Evolutionary conservation across 148 eudicot genomes (phyloP), one percentile per base, ranked within the genome.

Genomic region (Chenopodium quinoa): DNA sequence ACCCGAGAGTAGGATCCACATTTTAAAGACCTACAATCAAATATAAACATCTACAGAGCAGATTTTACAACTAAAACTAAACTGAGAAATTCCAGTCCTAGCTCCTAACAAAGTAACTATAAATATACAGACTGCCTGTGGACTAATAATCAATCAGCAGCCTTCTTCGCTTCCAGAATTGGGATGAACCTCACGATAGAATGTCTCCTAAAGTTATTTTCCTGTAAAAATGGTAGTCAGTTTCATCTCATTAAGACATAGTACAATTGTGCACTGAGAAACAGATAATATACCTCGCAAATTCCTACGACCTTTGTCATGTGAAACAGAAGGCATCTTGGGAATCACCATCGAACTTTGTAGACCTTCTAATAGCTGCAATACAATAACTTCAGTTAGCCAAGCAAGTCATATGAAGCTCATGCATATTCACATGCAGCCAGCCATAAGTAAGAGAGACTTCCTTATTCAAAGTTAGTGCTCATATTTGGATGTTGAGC

Each of bases 281-380:
- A 40, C n/a, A 46, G 56, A 46, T 3, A 23, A 11, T 64, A n/a
- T 84, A 91, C 93, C 92, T 89, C 82, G 80, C 63, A 86, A 62
- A 82, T 79, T 85, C 81, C 83, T 91, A 77, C 44, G 90, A 76
- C 87, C 82, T 85, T 90, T 94, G 71, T 90, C 95, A 80, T 93
- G 90, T 31, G 93, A 85, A 85, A 83, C 76, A 58, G 95, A 83
- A 66, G 97, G 92, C 78, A 90, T 75, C 86, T 91, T 94, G 16
- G 98, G 86, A 80, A 93, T 87, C 31, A 87, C 78, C 80, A 93
- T 79, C 10, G 98, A 93, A 82, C 94, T 94, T 76, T 95, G 94
- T 65, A 95, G 84, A 73, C 98, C 97, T 86, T 93, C 98, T 87
- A 95, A 75, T 75, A 95, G 89, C 98, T 94, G 90, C 76, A 81